A percentile compares a stretch with the other conserved stretches of the same genome.
Conservation (phyloP, 768 basidiomycete genomes). For the Antrodiella citrinella region DNA sequence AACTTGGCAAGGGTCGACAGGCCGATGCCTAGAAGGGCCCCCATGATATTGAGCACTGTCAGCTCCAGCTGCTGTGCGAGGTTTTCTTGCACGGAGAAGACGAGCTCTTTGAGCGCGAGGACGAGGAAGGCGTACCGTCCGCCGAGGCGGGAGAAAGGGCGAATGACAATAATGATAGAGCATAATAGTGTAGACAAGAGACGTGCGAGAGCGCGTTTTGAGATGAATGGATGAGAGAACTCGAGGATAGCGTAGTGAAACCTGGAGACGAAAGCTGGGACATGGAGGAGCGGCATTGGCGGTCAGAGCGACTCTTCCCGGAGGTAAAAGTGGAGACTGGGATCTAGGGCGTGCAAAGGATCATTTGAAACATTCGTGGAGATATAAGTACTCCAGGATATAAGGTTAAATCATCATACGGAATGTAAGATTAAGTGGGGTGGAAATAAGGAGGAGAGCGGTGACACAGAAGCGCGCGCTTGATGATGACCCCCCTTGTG, state of each 20-base stretch:
- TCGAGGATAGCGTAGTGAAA: background rate
- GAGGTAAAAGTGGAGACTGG: no score
- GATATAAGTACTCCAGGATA: no score
- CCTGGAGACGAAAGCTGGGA: background rate
- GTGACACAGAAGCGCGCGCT: no score
- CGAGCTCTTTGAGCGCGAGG: constrained; percentile 34
- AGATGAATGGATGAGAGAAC: constrained; percentile 11
- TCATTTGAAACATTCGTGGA: no score
- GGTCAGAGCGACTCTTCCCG: background rate
- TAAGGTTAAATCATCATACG: no score
- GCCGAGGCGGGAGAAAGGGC: constrained; percentile 32
- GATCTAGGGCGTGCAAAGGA: no score
- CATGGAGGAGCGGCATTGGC: background rate
- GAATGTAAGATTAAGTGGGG: no score
- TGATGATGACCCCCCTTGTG: no score
- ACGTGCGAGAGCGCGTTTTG: constrained; percentile 30
- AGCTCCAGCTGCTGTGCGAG: constrained; percentile 41
- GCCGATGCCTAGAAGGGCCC: constrained; percentile 32
- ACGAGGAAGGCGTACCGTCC: constrained; percentile 32
- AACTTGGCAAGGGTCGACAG: constrained; percentile 28
- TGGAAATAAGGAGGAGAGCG: no score
- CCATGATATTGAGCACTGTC: constrained; percentile 34
- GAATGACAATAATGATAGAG: constrained; percentile 28
- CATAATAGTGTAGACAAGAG: constrained; percentile 38
- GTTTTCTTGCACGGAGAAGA: constrained; percentile 38